Evolutionary conservation across 2,329 filamentous ascomycete species (phyloP), one percentile per base, ranked within the genome.

Genomic region (Plenodomus lindquistii): DNA sequence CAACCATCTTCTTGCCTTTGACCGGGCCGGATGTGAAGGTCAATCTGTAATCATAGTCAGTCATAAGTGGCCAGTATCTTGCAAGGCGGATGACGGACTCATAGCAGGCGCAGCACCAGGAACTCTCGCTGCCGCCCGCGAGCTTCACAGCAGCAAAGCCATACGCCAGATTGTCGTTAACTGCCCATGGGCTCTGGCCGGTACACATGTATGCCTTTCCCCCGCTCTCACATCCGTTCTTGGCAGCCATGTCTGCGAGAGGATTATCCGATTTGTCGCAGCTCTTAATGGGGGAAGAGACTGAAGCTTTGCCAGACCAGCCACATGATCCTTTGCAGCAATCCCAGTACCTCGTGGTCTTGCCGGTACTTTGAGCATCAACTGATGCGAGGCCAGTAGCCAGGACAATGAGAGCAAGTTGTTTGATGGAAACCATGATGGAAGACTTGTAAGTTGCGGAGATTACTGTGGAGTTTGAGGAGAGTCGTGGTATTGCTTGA

Each of bases 321-420:
- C 80, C 77, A 67, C 85, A 88, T 15, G 82, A 85, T 21, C 84
- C 80, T 74, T 89, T 89, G 75, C 85, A 88, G 76, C 86, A 88
- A 68, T 88, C 85, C 70, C 70, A 72, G 54, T 73, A 73, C 17
- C 70, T 60, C 17, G 69, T 72, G 5, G 69, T 71, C 50, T 58
- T 62, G 47, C 67, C 69, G 9, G 59, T 62, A 9, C 51, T 53
- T 17, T 66, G 63, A 18, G 63, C 68, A 20, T 65, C 53, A 42
- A 69, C 61, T 10, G 61, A 47, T 27, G 60, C 62, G 18, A 62
- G 46, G 37, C 63, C 62, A 31, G 64, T 60, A 13, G 60, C 43
- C 13, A 72, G 37, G 6, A 65, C 61, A 29, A 67, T 35, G 39
- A 71, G 22, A 36, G 62, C 51, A 37, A 70, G 37, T 31, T 66